Percentiles rank a stretch among this genome's conserved stretches.
These are phyloP conservation scores for Solanum sejunctum DNA, from an alignment of 257 asterid species.

Conservation along the genomic window DNA sequence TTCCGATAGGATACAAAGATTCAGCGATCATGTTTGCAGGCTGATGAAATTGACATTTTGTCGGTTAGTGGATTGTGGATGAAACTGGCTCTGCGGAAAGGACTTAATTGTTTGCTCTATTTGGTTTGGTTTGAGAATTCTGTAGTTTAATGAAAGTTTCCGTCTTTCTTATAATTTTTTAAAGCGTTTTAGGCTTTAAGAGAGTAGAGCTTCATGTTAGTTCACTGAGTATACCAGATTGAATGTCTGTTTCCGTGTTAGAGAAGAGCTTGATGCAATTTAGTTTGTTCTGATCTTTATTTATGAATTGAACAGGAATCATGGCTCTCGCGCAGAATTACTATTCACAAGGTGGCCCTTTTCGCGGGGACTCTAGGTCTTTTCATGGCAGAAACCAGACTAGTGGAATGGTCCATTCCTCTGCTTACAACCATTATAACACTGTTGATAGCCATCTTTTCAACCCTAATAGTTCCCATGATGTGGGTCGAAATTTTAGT, in stretches of 20 bases:
- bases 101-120: not conserved
- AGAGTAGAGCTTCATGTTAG: not conserved
- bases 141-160: not conserved
- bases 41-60: not conserved
- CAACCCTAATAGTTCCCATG: slow-evolving; percentile 10
- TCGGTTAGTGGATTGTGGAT: not conserved
- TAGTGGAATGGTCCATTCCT: slow-evolving; percentile 15
- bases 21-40: not conserved
- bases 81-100: not conserved
- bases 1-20: not conserved
- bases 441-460: slow-evolving; percentile 12
- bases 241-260: not conserved
- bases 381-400: slow-evolving; percentile 30
- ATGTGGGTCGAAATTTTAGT: slow-evolving; percentile 14
- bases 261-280: not conserved
- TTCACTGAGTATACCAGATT: not conserved
- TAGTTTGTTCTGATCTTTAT: not conserved
- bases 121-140: not conserved
- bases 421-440: slow-evolving; percentile 15
- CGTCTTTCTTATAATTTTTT: not conserved
- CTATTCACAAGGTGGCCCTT: slow-evolving; percentile 33
- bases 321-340: slow-evolving; percentile 58
- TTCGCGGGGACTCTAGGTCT: slow-evolving; percentile 27
- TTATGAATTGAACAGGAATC: slow-evolving; percentile 25
- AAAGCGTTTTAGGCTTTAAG: not conserved